Evolutionary conservation across 108 stramenopile genomes (phyloP).

Genomic region (Cyclotella baltica): DNA sequence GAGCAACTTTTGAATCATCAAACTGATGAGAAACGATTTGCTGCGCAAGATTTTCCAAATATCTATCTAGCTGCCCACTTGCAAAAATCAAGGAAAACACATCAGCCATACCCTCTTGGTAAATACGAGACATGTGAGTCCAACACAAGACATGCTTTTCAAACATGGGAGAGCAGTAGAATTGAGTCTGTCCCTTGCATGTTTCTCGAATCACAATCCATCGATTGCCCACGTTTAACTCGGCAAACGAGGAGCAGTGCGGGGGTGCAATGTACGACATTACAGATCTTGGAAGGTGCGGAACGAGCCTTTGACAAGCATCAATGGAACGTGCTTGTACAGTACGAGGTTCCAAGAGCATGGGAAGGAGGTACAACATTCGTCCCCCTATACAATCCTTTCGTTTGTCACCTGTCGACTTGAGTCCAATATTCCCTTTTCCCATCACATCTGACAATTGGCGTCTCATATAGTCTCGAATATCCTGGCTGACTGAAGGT

Average conservation of each 20-base stretch:
- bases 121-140: too few relatives aligned
- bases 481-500: too few relatives aligned
- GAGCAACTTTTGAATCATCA: too few relatives aligned
- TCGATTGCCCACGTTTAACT: slow-evolving; percentile 29
- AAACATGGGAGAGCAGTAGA: slow-evolving; percentile 48
- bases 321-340: slow-evolving; percentile 23
- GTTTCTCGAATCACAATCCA: slow-evolving; percentile 55
- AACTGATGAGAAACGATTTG: too few relatives aligned
- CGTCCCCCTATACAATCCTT: not conserved
- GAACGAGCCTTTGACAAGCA: slow-evolving; percentile 22
- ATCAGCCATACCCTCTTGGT: too few relatives aligned
- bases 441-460: too few relatives aligned
- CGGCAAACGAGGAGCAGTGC: slow-evolving; percentile 14
- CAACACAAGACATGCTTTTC: slow-evolving; percentile 53
- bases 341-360: slow-evolving; percentile 24
- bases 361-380: slow-evolving; percentile 1
- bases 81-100: too few relatives aligned
- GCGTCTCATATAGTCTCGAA: too few relatives aligned
- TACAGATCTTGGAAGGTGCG: slow-evolving; percentile 21
- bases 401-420: too few relatives aligned
- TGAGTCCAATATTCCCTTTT: too few relatives aligned
- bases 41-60: too few relatives aligned
- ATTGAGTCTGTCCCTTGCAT: slow-evolving; percentile 27
- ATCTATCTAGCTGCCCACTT: too few relatives aligned
- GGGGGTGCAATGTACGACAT: slow-evolving; percentile 26